Evolutionary conservation across 2,329 filamentous ascomycete species (phyloP).

Genomic region (Zasmidium citrigriseum): DNA sequence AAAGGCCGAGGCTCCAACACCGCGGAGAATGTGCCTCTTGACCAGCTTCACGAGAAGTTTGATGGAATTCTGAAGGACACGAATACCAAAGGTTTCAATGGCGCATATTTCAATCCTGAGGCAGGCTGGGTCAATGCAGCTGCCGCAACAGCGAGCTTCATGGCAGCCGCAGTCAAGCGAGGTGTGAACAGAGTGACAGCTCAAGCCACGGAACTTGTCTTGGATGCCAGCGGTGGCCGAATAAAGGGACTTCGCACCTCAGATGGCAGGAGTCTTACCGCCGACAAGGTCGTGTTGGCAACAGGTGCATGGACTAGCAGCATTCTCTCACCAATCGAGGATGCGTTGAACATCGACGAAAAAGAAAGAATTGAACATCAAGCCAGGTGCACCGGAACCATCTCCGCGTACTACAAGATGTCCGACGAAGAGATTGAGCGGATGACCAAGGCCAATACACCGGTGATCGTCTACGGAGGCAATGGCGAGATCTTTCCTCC

Average conservation of each 20-base stretch:
- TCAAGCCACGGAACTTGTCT: slow-evolving; percentile 48
- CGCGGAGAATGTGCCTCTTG: slow-evolving; percentile 46
- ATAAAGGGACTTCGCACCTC: slow-evolving; percentile 51
- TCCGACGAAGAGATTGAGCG: slow-evolving; percentile 51
- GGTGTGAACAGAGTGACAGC: slow-evolving; percentile 50
- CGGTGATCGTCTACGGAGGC: slow-evolving; percentile 55
- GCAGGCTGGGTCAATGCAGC: slow-evolving; percentile 59
- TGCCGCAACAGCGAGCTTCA: slow-evolving; percentile 47
- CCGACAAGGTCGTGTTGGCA: slow-evolving; percentile 57
- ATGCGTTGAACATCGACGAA: slow-evolving; percentile 44
- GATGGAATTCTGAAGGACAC: slow-evolving; percentile 40
- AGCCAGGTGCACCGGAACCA: slow-evolving; percentile 60
- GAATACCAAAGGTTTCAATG: slow-evolving; percentile 40
- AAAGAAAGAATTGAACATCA: slow-evolving; percentile 55
- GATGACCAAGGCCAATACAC: slow-evolving; percentile 46
- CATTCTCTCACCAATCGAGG: slow-evolving; percentile 54
- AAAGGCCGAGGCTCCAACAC: slow-evolving; percentile 43
- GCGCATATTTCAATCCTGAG: slow-evolving; percentile 51
- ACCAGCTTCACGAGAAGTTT: slow-evolving; percentile 42
- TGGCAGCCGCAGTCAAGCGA: slow-evolving; percentile 46
- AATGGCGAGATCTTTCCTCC: slow-evolving; percentile 52
- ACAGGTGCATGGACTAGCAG: slow-evolving; percentile 60
- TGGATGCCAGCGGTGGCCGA: slow-evolving; percentile 27
- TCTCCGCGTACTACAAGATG: slow-evolving; percentile 59
- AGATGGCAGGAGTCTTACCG: slow-evolving; percentile 50